phyloP scores from a whole-genome alignment of 2,329 filamentous ascomycete genomes.

The Xylariaceae sp. region DNA sequence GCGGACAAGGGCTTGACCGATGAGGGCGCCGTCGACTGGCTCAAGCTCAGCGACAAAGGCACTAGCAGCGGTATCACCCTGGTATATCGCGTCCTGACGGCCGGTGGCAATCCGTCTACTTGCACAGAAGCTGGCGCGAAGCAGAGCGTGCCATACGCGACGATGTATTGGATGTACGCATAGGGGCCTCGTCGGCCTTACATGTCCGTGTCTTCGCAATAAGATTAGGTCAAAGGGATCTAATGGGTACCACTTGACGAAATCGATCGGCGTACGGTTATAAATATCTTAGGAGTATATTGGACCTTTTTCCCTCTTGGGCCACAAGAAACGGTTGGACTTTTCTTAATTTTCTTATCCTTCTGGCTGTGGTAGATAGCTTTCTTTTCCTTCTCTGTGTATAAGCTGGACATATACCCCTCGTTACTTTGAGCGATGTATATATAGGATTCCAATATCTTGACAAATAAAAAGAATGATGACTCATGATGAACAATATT shows the following conservation, averaged over 20 bases:
- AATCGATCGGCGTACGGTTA: neutral
- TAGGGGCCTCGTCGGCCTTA: neutral
- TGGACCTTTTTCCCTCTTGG: neutral
- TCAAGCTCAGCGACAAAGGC: slow-evolving; percentile 49
- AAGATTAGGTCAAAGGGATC: neutral
- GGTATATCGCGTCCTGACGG: slow-evolving; percentile 60
- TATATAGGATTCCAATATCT: neutral
- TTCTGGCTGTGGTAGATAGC: neutral
- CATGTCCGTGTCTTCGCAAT: neutral
- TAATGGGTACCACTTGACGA: neutral
- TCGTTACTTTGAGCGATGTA: neutral
- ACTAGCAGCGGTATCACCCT: slow-evolving; percentile 41
- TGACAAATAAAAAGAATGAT: too few relatives aligned
- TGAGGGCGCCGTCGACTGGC: slow-evolving; percentile 60
- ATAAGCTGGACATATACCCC: neutral
- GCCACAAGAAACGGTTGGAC: neutral
- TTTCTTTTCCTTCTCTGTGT: neutral
- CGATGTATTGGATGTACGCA: slow-evolving; percentile 61
- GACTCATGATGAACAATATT: too few relatives aligned
- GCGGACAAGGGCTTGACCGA: slow-evolving; percentile 50
- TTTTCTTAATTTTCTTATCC: neutral
- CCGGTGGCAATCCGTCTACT: slow-evolving; percentile 50
- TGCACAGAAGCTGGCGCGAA: slow-evolving; percentile 45
- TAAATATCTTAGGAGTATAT: neutral
- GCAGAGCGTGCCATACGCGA: slow-evolving; percentile 58